phyloP scores from a whole-genome alignment of 2,329 filamentous ascomycete species.

The Penicillium psychrosexuale region DNA sequence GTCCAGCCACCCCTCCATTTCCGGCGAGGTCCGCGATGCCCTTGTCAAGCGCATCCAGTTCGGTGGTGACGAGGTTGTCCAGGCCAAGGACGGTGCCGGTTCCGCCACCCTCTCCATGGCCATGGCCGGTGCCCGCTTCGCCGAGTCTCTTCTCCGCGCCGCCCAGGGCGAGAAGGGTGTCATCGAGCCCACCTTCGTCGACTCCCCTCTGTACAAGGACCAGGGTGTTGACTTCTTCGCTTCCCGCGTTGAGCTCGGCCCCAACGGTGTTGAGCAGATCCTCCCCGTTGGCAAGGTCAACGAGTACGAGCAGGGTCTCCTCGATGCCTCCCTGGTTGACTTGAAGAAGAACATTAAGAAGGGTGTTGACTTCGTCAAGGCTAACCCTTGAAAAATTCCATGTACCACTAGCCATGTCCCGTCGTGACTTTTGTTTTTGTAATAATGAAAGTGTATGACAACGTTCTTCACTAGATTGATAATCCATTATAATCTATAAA shows the following conservation, averaged over 20 bases:
- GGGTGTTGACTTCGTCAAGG: slow-evolving; percentile 63
- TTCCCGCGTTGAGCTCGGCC: slow-evolving; percentile 91
- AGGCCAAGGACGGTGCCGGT: slow-evolving; percentile 97
- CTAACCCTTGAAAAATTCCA: slow-evolving; percentile 48
- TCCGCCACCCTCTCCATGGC: slow-evolving; percentile 99
- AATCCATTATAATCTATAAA: not conserved
- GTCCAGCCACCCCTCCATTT: slow-evolving; percentile 79
- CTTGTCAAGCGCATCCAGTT: slow-evolving; percentile 97
- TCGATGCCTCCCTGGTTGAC: slow-evolving; percentile 75
- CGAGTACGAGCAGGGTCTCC: slow-evolving; percentile 80
- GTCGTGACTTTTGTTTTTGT: slow-evolving; percentile 7
- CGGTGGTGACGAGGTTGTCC: slow-evolving; percentile 97
- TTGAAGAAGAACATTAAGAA: slow-evolving; percentile 81
- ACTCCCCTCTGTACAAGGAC: slow-evolving; percentile 97
- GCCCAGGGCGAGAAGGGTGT: slow-evolving; percentile 91
- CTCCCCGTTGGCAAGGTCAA: slow-evolving; percentile 80
- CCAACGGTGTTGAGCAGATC: slow-evolving; percentile 93
- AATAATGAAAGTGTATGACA: slow-evolving; percentile 11
- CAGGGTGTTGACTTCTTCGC: slow-evolving; percentile 97
- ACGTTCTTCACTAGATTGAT: slow-evolving; percentile 6
- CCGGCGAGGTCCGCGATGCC: slow-evolving; percentile 67
- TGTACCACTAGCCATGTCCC: slow-evolving; percentile 15
- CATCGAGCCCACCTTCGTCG: slow-evolving; percentile 93
- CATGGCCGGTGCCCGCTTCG: slow-evolving; percentile 81
- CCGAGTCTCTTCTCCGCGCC: slow-evolving; percentile 91